Base-by-base conservation (phyloP, 257 asterid genomes). In the Scutellaria galericulata region DNA sequence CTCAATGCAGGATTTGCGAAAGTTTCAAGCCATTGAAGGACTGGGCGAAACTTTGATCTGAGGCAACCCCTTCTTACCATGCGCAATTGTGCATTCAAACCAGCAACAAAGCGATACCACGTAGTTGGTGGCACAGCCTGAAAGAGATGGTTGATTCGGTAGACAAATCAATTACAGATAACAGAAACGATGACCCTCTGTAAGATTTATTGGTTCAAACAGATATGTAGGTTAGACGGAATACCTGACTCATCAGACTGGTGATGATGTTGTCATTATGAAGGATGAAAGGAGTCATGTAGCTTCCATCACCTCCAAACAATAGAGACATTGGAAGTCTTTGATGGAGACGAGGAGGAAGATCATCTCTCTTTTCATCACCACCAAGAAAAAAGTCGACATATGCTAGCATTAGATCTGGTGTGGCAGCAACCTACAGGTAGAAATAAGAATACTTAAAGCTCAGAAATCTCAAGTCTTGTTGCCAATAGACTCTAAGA, bases 61-160 rank as follows among this genome's bases (percentile, higher is more conserved):
- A 95, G 92, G 84, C 92, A 89, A 70, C 99, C 99, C 72, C 84
- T 87, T 53, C 93, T 89, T 59, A 83, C 97, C 87, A 95, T 77
- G 53, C 98, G 98, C 79, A 95, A 83, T 68, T 95, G 96, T n/a
- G 96, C 96, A 82, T 95, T 95, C 86, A 95, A 82, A 82, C 99
- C 99, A 85, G 99, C 94, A 73, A 88, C 97, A 75, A 95, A 87
- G n/a, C 99, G 97, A 76, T 86, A 92, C 98, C 99, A 95, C 41
- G 89, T 86, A 64, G 98, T 90, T 15, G 99, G 98, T 39, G 97
- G 96, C 58, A 90, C 81, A 70, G 91, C 86, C 99, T 95, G 94
- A 78, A 75, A 82, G 41, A 69, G 35, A 67, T 60, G 18, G 18
- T 12, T 8, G 41, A 41, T 47, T 72, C 70, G 66, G 68, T 66